These are phyloP conservation scores for Aureobasidium pullulans DNA, from an alignment of 2,329 filamentous ascomycete genomes.

Conservation along the genomic window DNA sequence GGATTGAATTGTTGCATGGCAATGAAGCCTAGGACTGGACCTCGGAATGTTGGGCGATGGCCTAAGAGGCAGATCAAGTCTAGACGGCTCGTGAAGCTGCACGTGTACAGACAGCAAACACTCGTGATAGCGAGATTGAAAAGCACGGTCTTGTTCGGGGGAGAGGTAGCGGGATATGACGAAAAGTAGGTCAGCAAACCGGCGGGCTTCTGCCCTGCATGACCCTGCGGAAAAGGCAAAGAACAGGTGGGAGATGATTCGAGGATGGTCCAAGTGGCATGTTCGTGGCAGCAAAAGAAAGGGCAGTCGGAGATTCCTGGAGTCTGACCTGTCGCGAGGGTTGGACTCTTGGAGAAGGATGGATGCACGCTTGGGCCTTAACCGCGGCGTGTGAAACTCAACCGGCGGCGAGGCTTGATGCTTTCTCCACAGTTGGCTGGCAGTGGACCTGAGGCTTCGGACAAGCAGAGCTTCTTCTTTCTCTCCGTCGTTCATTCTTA, in stretches of 20 bases:
- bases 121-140: background rate
- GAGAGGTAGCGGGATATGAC: background rate
- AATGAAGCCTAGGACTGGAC: background rate
- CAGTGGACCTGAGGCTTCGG: background rate
- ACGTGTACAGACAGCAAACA: conserved; percentile 5
- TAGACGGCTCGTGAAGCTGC: background rate
- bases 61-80: background rate
- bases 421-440: conserved; percentile 7
- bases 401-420: conserved; percentile 8
- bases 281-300: background rate
- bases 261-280: background rate
- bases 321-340: background rate
- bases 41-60: background rate
- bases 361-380: background rate
- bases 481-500: conserved; percentile 3
- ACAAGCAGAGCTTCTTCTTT: conserved; percentile 6
- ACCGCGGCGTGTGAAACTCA: background rate
- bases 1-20: background rate
- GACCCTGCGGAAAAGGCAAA: background rate
- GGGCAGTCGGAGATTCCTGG: background rate
- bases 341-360: too few relatives aligned
- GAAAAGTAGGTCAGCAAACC: background rate
- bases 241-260: background rate
- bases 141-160: background rate
- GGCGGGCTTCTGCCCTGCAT: background rate